Evolutionary conservation across 768 basidiomycete genomes (phyloP), one percentile per base, ranked within the genome.

Genomic region (Mycena haematopus): DNA sequence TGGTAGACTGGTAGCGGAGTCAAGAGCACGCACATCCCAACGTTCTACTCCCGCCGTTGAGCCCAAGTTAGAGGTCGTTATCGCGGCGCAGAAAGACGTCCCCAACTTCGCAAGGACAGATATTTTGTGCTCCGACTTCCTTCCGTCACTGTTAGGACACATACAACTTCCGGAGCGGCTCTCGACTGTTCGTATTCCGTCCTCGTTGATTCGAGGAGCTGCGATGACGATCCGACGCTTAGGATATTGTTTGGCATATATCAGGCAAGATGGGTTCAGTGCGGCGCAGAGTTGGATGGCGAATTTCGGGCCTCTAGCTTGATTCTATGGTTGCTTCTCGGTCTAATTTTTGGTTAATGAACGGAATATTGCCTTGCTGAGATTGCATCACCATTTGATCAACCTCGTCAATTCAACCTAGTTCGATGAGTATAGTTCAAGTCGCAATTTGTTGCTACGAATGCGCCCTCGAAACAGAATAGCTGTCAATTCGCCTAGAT

Each of bases 1-100:
- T 2, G 11, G 13, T 19, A 63, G 56, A 54, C 35, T 63, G 52
- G 56, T 38, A 31, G 56, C 36, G 6, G 57, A 58, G 35, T 63
- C 62, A 15, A 40, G 13, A 21, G 45, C 62, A 1, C 46, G 56
- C 21, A 49, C 36, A 15, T 38, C 29, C 19, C 22, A 25, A 45
- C 22, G 46, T 35, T 38, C 38, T 19, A 22, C 35, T 9, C 17
- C 58, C 6, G 24, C 29, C 29, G 29, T 9, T 31, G 29, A 46
- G 35, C 14, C 46, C 14, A 17, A 17, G 40, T 13, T 7, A 19
- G 35, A 38, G 29, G n/a, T 51, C 25, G 11, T 33, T 29, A 38
- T 33, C 31, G 10, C 31, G 21, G 7, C 21, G 49, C 19, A 58
- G 19, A 17, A 9, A 19, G 54, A 42, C 11, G 44, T 22, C 2